A percentile compares a stretch with the other conserved stretches of the same genome.
phyloP scores from a whole-genome alignment of 306 rosid genomes.

The Pyrus pyrifolia region DNA sequence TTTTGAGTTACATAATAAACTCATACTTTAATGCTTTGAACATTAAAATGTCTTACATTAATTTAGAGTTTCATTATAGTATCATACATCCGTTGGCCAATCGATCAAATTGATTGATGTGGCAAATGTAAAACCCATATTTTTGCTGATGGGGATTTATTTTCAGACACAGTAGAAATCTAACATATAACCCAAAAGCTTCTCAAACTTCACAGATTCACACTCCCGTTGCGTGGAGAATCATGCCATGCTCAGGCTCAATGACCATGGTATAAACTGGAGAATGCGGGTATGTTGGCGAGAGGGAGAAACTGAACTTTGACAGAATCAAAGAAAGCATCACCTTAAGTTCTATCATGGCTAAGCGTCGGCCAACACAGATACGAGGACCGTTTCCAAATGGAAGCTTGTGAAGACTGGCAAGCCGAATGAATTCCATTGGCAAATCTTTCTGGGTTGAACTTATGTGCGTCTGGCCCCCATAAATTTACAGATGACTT shows the following conservation, averaged over 20 bases:
- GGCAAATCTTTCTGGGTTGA: slow-evolving; percentile 58
- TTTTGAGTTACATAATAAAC: too few species aligned
- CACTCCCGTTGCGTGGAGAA: not conserved
- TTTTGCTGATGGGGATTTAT: too few species aligned
- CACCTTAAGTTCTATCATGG: slow-evolving; percentile 46
- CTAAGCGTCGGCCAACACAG: slow-evolving; percentile 52
- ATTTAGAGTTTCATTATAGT: too few species aligned
- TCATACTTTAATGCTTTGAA: too few species aligned
- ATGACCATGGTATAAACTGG: slow-evolving; percentile 14
- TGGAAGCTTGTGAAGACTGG: slow-evolving; percentile 45
- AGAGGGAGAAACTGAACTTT: slow-evolving; percentile 23
- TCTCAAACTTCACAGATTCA: not conserved
- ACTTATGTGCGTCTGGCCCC: slow-evolving; percentile 54
- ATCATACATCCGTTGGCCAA: too few species aligned
- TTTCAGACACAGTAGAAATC: too few species aligned
- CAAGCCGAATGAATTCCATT: slow-evolving; percentile 44
- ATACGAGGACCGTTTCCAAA: slow-evolving; percentile 51
- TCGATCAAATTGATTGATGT: too few species aligned
- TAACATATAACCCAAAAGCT: not conserved
- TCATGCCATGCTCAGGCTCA: slow-evolving; percentile 25
- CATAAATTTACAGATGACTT: slow-evolving; percentile 16
- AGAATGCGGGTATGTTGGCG: slow-evolving; percentile 27
- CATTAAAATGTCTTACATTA: too few species aligned
- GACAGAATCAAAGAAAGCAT: slow-evolving; percentile 24
- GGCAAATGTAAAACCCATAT: too few species aligned